phyloP scores from a whole-genome alignment of 495 filamentous ascomycete species.

The Parathielavia hyrcaniae region DNA sequence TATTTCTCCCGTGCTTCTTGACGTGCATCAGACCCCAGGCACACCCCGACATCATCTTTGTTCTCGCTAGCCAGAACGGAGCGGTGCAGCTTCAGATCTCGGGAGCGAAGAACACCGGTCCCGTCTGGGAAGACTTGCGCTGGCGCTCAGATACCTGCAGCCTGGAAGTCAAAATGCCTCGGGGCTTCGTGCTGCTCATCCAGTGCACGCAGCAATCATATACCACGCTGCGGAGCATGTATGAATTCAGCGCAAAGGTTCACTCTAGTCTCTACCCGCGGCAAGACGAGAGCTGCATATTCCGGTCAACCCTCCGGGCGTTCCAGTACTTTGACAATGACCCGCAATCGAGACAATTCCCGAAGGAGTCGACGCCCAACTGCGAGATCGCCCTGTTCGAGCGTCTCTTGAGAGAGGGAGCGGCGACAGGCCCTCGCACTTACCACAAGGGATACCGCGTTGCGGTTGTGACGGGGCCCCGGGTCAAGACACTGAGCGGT shows the following conservation, averaged over 20 bases:
- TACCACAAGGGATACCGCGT: constrained; percentile 73
- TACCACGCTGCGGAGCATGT: constrained; percentile 69
- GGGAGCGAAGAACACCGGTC: constrained; percentile 56
- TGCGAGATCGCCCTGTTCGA: constrained; percentile 72
- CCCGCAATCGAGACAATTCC: constrained; percentile 59
- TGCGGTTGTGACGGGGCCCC: constrained; percentile 65
- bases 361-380: constrained; percentile 59
- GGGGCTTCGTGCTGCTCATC: constrained; percentile 61
- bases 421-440: constrained; percentile 59
- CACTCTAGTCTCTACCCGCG: constrained; percentile 60
- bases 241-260: constrained; percentile 69
- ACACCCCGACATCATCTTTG: constrained; percentile 59
- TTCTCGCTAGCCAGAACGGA: constrained; percentile 69
- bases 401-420: constrained; percentile 51
- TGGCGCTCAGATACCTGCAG: constrained; percentile 61
- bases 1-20: constrained; percentile 63
- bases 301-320: constrained; percentile 56
- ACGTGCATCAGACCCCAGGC: constrained; percentile 63
- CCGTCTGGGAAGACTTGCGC: constrained; percentile 70
- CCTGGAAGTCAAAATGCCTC: constrained; percentile 59
- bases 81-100: constrained; percentile 70
- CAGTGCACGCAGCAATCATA: constrained; percentile 68
- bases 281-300: constrained; percentile 58
- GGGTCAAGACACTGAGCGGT: constrained; percentile 65
- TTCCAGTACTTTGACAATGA: constrained; percentile 72